Conservation (phyloP, 441 rosid species). For the Macaranga tanarius region DNA sequence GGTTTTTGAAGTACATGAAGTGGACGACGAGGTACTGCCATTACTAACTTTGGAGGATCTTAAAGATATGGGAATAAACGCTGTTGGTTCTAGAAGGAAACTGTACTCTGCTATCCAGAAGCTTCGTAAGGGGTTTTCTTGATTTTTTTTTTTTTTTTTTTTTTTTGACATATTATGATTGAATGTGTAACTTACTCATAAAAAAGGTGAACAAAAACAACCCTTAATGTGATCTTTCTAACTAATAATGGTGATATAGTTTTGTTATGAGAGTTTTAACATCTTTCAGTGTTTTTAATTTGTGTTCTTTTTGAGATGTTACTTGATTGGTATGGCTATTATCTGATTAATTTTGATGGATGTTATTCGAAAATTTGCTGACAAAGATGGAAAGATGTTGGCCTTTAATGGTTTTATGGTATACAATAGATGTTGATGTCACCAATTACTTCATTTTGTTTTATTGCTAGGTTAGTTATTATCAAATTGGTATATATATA, state of each 20-base stretch:
- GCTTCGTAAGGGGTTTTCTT: constrained; percentile 57
- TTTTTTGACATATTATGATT: constrained; percentile 7
- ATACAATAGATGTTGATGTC: constrained; percentile 2
- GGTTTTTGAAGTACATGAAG: constrained; percentile 70
- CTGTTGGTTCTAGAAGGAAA: constrained; percentile 70
- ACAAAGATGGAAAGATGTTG: not conserved
- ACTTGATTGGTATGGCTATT: not conserved
- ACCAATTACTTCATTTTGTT: not conserved
- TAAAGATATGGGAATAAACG: constrained; percentile 74
- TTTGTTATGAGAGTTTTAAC: constrained; percentile 8
- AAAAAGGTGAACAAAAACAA: constrained; percentile 11
- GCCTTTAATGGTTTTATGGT: not conserved
- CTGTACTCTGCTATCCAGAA: constrained; percentile 58
- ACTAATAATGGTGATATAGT: constrained; percentile 24
- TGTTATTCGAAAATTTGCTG: not conserved
- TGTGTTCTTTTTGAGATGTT: not conserved
- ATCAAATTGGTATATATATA: not conserved
- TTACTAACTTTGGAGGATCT: constrained; percentile 69
- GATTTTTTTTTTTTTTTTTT: constrained; percentile 32
- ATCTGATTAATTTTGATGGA: not conserved
- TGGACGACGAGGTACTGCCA: constrained; percentile 64
- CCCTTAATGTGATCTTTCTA: constrained; percentile 21
- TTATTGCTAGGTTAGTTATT: not conserved
- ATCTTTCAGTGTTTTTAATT: not conserved
- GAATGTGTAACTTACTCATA: constrained; percentile 2